Conservation (phyloP, 169 alveolate genomes). For the Plasmodium sp. region DNA sequence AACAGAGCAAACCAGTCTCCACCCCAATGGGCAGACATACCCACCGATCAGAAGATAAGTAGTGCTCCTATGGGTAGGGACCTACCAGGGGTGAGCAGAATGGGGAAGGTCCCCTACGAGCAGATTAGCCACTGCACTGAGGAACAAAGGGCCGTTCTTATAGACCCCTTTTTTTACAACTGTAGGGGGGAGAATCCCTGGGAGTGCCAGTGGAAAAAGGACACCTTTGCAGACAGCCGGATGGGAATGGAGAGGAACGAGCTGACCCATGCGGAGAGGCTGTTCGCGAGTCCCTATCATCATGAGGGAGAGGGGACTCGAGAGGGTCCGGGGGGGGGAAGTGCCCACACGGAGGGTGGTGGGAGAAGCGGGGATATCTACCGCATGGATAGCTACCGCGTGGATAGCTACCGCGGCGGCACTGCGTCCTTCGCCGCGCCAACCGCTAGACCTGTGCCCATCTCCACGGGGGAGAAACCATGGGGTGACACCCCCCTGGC, state of each 20-base stretch:
- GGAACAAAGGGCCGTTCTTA: background rate
- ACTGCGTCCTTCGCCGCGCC: background rate
- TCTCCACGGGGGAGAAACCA: background rate
- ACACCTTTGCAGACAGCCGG: background rate
- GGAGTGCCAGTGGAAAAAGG: background rate
- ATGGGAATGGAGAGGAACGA: background rate
- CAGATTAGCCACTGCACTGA: background rate
- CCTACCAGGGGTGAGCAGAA: background rate
- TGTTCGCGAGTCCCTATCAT: background rate
- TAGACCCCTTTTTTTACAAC: background rate
- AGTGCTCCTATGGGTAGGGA: background rate
- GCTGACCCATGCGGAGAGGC: background rate
- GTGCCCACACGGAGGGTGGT: background rate
- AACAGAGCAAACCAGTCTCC: background rate
- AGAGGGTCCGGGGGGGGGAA: background rate
- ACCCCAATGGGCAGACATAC: background rate
- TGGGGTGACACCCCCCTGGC: background rate
- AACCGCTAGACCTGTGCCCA: too few relatives aligned
- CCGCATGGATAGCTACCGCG: too few relatives aligned
- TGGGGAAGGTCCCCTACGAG: background rate
- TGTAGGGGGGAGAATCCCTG: background rate
- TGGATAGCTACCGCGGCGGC: background rate
- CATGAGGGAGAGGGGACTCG: background rate
- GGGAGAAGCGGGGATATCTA: too few relatives aligned
- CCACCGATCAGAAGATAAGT: background rate